Evolutionary conservation across 495 filamentous ascomycete genomes (phyloP).

Genomic region (Halenospora varia): DNA sequence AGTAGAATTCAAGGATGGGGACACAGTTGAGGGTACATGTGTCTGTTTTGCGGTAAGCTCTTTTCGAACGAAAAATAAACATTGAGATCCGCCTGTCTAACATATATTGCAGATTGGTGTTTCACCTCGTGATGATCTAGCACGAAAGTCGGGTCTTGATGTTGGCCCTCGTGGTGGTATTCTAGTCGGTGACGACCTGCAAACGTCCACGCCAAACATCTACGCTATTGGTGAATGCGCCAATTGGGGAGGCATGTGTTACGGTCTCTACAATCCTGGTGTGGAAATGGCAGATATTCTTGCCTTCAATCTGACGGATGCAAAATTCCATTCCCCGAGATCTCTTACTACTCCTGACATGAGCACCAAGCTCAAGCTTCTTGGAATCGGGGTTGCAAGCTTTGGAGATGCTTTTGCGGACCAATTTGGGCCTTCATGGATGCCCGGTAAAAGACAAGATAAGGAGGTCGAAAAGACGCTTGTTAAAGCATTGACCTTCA

Average conservation of each 20-base stretch:
- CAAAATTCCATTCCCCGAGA: slow-evolving; percentile 62
- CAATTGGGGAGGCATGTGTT: slow-evolving; percentile 89
- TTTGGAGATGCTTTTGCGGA: slow-evolving; percentile 98
- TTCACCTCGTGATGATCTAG: slow-evolving; percentile 77
- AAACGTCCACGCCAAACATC: slow-evolving; percentile 68
- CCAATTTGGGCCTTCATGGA: slow-evolving; percentile 46
- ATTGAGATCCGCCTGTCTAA: background rate
- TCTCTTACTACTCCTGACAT: slow-evolving; percentile 82
- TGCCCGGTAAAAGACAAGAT: slow-evolving; percentile 19
- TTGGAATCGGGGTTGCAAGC: slow-evolving; percentile 91
- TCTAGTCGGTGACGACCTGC: slow-evolving; percentile 64
- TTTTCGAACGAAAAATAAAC: background rate
- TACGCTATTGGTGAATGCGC: slow-evolving; percentile 96
- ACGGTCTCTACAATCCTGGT: slow-evolving; percentile 88
- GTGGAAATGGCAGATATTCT: slow-evolving; percentile 96
- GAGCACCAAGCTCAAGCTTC: slow-evolving; percentile 89
- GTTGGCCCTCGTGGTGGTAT: slow-evolving; percentile 68
- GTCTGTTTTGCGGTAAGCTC: slow-evolving; percentile 69
- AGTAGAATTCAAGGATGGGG: slow-evolving; percentile 81
- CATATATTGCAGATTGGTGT: slow-evolving; percentile 60
- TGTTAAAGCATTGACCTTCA: slow-evolving; percentile 88
- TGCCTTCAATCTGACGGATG: slow-evolving; percentile 87
- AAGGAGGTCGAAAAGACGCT: slow-evolving; percentile 29
- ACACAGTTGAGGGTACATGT: slow-evolving; percentile 74
- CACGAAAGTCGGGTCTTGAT: slow-evolving; percentile 62